Percentiles rank a stretch among this genome's conserved stretches.
Evolutionary conservation across 371 early-diverging fungal genomes (phyloP).

Genomic region (Mucor saturninus): DNA sequence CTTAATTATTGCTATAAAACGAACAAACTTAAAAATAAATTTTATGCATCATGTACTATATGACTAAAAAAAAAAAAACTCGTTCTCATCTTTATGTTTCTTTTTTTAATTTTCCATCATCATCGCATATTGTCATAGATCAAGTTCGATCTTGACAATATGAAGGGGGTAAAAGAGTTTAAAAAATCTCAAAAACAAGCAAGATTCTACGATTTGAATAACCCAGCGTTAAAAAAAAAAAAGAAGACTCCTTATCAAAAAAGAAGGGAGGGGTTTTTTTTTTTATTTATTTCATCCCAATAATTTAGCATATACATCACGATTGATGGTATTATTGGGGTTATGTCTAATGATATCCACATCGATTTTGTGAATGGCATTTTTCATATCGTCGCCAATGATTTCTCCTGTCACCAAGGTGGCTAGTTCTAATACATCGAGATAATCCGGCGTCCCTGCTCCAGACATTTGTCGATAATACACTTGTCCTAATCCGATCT

Average conservation of each 20-base stretch:
- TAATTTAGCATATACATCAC: no score
- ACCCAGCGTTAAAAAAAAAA: no score
- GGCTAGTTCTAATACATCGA: constrained; percentile 4
- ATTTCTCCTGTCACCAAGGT: constrained; percentile 3
- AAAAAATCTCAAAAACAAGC: neutral
- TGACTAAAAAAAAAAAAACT: neutral
- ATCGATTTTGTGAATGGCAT: neutral
- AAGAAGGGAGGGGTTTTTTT: no score
- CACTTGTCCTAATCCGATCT: neutral
- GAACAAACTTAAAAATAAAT: neutral
- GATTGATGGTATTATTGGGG: neutral
- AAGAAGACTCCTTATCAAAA: no score
- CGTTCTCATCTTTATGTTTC: neutral
- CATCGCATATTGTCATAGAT: neutral
- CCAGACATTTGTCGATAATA: neutral
- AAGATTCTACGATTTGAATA: neutral
- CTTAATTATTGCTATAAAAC: neutral
- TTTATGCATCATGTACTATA: constrained; percentile 8
- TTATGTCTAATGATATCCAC: neutral
- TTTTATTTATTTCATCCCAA: no score
- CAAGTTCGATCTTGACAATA: neutral
- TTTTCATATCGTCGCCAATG: neutral
- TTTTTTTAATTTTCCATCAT: neutral
- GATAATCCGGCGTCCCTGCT: constrained; percentile 7
- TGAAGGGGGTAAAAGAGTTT: neutral